phyloP scores from a whole-genome alignment of 192 early-diverging fungal species.

The Coemansia sp. region DNA sequence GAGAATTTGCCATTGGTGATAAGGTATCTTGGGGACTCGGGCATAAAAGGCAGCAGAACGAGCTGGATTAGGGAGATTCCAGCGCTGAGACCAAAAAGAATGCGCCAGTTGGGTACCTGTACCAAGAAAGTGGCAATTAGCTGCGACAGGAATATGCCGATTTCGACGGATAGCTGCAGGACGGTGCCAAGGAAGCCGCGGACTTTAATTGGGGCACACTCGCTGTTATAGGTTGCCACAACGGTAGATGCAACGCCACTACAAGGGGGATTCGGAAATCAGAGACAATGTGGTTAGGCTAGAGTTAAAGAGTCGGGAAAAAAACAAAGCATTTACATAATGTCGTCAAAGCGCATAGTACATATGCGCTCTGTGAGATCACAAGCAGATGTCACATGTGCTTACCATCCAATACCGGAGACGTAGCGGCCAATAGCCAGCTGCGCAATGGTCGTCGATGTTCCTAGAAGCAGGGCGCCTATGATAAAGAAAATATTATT shows the following conservation, averaged over 20 bases:
- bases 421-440: conserved; percentile 70
- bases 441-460: conserved; percentile 57
- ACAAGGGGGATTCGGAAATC: conserved; percentile 5
- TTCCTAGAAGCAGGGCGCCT: conserved; percentile 60
- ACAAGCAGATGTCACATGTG: not conserved
- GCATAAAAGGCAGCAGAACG: conserved; percentile 60
- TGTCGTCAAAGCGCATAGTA: too few relatives aligned
- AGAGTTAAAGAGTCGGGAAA: too few relatives aligned
- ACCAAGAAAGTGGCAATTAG: conserved; percentile 55
- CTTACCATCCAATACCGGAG: conserved; percentile 62
- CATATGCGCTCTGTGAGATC: not conserved
- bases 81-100: conserved; percentile 60
- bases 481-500: conserved; percentile 67
- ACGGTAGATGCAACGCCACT: conserved; percentile 62
- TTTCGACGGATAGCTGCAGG: conserved; percentile 70
- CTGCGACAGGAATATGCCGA: conserved; percentile 73
- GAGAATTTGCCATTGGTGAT: conserved; percentile 51
- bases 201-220: conserved; percentile 64
- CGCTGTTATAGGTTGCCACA: conserved; percentile 71
- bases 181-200: conserved; percentile 69
- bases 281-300: too few relatives aligned
- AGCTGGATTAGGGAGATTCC: conserved; percentile 57
- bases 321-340: too few relatives aligned
- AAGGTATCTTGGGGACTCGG: conserved; percentile 72
- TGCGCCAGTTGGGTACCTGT: conserved; percentile 64